Percentiles rank a stretch among this genome's conserved stretches.
Conservation (phyloP, 2,329 filamentous ascomycete species). For the Nemania sp. region DNA sequence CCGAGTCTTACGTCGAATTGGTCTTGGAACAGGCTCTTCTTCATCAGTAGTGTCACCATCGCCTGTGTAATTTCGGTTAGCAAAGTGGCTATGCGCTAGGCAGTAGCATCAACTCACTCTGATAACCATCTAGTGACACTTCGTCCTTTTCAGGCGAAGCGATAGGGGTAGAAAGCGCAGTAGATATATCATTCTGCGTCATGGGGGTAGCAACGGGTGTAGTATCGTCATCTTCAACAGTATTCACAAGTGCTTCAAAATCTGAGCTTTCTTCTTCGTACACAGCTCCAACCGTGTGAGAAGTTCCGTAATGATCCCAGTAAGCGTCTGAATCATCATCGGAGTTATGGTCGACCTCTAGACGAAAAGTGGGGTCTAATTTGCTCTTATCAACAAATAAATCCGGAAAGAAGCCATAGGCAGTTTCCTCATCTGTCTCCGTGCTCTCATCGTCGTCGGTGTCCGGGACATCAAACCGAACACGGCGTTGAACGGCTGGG, state of each 20-base stretch:
- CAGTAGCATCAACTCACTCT: conserved; percentile 63
- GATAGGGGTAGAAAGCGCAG: conserved; percentile 51
- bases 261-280: conserved; percentile 54
- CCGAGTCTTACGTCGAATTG: conserved; percentile 61
- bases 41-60: conserved; percentile 74
- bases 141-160: conserved; percentile 52
- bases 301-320: conserved; percentile 69
- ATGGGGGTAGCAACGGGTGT: conserved; percentile 59
- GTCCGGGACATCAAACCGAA: conserved; percentile 78
- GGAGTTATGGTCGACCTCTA: conserved; percentile 73
- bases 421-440: conserved; percentile 70
- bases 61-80: conserved; percentile 60
- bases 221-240: conserved; percentile 55
- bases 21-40: conserved; percentile 63
- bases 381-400: conserved; percentile 82
- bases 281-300: conserved; percentile 46
- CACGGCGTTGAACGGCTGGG: conserved; percentile 67
- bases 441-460: conserved; percentile 77
- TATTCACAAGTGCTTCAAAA: conserved; percentile 56
- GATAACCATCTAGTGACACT: conserved; percentile 67
- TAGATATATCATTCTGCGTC: conserved; percentile 51
- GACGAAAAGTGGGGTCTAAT: conserved; percentile 77
- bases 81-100: conserved; percentile 35
- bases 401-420: conserved; percentile 76
- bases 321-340: conserved; percentile 67